phyloP scores from a whole-genome alignment of 768 basidiomycete species.

The Boletus speciosus region DNA sequence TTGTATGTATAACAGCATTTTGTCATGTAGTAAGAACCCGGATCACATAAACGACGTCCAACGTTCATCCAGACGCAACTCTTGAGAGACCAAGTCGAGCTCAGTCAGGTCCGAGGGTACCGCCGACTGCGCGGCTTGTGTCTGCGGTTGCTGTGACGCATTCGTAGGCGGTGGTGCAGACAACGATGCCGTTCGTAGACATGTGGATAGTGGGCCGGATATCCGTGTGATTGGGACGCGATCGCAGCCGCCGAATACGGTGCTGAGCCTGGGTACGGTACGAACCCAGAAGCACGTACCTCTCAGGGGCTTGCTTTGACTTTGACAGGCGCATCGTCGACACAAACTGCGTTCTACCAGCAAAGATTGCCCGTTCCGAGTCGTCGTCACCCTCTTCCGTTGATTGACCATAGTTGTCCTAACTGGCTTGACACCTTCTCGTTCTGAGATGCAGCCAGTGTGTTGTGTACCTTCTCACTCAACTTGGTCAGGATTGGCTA shows the following conservation, averaged over 20 bases:
- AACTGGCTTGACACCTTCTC: conserved; percentile 29
- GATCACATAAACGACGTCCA: conserved; percentile 64
- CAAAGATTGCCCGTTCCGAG: conserved; percentile 59
- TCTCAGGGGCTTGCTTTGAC: conserved; percentile 11
- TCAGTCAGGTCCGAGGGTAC: conserved; percentile 48
- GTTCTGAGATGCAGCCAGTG: conserved; percentile 42
- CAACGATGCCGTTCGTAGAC: conserved; percentile 14
- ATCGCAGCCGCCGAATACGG: conserved; percentile 4
- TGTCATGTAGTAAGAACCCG: conserved; percentile 28
- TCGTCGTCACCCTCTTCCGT: conserved; percentile 52
- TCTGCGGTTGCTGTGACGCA: conserved; percentile 10
- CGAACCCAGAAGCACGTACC: conserved; percentile 1
- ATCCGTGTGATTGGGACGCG: conserved; percentile 9
- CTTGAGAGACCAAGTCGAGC: conserved; percentile 56
- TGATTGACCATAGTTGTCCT: conserved; percentile 49
- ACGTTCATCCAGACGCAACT: conserved; percentile 51
- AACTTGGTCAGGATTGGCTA: conserved; percentile 57
- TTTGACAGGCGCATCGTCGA: conserved; percentile 39
- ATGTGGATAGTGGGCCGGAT: conserved; percentile 12
- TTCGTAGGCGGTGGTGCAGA: neutral
- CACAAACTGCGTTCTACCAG: conserved; percentile 63
- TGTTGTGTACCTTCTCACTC: conserved; percentile 62
- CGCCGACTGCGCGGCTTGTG: conserved; percentile 1
- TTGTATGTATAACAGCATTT: too few relatives aligned
- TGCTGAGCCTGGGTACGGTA: neutral